These are phyloP conservation scores for Abrus pulchellus DNA, from an alignment of 306 rosid species.

Conservation along the genomic window DNA sequence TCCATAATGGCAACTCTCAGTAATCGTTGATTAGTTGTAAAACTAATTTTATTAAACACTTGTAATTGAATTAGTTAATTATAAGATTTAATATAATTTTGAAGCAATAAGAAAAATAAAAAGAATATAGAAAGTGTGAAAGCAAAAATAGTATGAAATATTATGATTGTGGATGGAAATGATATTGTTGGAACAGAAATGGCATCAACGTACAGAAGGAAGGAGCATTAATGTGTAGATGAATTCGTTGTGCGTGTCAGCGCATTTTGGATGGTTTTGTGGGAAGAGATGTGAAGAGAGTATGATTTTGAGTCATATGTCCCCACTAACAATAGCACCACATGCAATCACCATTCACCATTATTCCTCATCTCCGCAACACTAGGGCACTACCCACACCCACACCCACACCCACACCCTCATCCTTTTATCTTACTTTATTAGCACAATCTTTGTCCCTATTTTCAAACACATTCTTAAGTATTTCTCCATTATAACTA, in stretches of 20 bases:
- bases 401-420: not conserved
- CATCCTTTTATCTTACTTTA: not conserved
- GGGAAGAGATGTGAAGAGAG: slow-evolving; percentile 11
- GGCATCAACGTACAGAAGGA: slow-evolving; percentile 1
- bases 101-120: too few species aligned
- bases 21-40: too few species aligned
- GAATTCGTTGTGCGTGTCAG: slow-evolving; percentile 56
- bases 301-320: not conserved
- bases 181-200: not conserved
- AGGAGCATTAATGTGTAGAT: slow-evolving; percentile 50
- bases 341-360: not conserved
- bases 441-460: slow-evolving; percentile 3
- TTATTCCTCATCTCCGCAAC: slow-evolving; percentile 53
- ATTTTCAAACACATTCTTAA: slow-evolving; percentile 22
- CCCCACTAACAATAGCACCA: slow-evolving; percentile 52
- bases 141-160: not conserved
- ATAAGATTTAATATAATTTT: too few species aligned
- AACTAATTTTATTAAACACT: too few species aligned
- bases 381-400: slow-evolving; percentile 24
- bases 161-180: not conserved
- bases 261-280: slow-evolving; percentile 53
- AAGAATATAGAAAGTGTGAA: too few species aligned
- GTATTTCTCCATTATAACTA: not conserved
- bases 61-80: too few species aligned
- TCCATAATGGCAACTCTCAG: too few species aligned